Percentiles rank a stretch among this genome's conserved stretches.
phyloP scores from a whole-genome alignment of 225 moss, liverwort and hornwort species.

The Polytrichum formosum region DNA sequence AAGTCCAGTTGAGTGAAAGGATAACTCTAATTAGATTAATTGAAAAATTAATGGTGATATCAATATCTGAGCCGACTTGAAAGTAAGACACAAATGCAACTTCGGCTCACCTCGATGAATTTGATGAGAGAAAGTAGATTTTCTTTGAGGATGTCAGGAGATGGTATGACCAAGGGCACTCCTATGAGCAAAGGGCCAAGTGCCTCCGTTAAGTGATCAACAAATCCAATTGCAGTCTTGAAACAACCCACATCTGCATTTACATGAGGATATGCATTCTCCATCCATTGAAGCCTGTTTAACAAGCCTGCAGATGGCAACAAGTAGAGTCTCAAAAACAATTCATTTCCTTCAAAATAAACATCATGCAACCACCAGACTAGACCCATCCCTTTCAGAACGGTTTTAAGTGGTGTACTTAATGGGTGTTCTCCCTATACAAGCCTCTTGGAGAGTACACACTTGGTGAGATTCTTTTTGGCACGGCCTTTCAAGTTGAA shows the following conservation, averaged over 20 bases:
- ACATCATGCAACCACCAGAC: too few relatives aligned
- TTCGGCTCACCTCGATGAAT: conserved; percentile 26
- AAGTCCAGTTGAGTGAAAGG: too few relatives aligned
- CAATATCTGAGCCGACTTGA: not conserved
- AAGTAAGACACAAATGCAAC: not conserved
- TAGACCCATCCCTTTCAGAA: too few relatives aligned
- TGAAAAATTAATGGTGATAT: too few relatives aligned
- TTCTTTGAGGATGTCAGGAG: conserved; percentile 28
- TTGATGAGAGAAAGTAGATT: conserved; percentile 30
- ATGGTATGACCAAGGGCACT: conserved; percentile 27
- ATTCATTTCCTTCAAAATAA: too few relatives aligned
- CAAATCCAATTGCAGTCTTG: conserved; percentile 41
- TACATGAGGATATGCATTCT: conserved; percentile 26
- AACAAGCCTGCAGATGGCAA: conserved; percentile 30
- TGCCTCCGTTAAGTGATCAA: conserved; percentile 48
- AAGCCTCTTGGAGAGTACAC: too few relatives aligned
- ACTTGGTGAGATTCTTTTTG: too few relatives aligned
- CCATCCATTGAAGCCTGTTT: conserved; percentile 47
- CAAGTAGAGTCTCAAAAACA: not conserved
- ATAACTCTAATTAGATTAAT: too few relatives aligned
- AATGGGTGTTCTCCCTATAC: too few relatives aligned
- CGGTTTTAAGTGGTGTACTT: too few relatives aligned
- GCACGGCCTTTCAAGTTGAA: too few relatives aligned
- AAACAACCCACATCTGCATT: conserved; percentile 39
- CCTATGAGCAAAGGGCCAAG: conserved; percentile 39